Base-by-base conservation (phyloP, 2,329 filamentous ascomycete genomes). In the Tricladium varicosporioides region DNA sequence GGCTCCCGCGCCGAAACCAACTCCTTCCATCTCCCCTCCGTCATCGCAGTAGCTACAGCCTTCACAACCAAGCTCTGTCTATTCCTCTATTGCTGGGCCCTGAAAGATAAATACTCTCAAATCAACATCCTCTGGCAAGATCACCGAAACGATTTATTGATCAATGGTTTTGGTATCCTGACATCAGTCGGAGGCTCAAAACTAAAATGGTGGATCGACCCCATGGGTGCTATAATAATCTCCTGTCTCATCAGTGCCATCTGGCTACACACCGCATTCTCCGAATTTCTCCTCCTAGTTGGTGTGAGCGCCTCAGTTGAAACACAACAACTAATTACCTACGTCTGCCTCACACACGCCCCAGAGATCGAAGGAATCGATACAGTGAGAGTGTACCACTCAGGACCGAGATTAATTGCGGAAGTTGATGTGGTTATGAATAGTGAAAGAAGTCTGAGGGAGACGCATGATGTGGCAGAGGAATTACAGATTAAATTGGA, bases 391-490 rank as follows among this genome's bases (percentile, higher is more conserved):
- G 91, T 92, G 0, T 97, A 96, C 75, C 92, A 97, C 74, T 91
- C 87, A 5, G 93, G 93, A 0, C 85, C 92, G 0, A 83, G 93
- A 16, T 83, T 97, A 47, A 92, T 97, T 63, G 92, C 95, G 64
- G 94, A 99, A 77, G 91, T 97, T 40, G 94, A 99, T 70, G 86
- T 97, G 54, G 93, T 97, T 67, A 96, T 97, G 91, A 85, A 92
- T 65, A 84, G 87, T 0, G 77, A 84, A 1, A 82, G 86, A 54
- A 84, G 85, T 1, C 81, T 99, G 14, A 80, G 83, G 60, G 86
- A 86, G 52, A 94, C 92, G 0, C 94, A 99, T 72, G 94, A 99
- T 69, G 84, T 97, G 11, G 93, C 94, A 0, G 94, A 99, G 74
- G 92, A 88, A 67, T 79, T 99, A 66, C 94, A 99, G 78, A 89